These are phyloP conservation scores for Suillus decipiens DNA, from an alignment of 768 basidiomycete genomes.

Conservation along the genomic window DNA sequence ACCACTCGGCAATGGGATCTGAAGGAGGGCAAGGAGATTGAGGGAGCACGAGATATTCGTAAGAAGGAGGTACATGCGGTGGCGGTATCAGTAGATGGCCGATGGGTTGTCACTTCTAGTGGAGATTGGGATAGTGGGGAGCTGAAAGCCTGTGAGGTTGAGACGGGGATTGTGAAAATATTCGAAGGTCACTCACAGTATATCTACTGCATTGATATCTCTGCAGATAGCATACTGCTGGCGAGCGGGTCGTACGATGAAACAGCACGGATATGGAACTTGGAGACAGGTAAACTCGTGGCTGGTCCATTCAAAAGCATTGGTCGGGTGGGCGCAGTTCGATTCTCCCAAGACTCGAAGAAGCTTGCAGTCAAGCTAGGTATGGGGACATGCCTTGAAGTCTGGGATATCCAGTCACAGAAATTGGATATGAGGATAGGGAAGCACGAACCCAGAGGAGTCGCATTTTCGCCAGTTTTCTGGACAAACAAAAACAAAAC, in stretches of 20 bases:
- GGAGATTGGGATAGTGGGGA: neutral
- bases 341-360: neutral
- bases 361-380: neutral
- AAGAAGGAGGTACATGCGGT: rapidly evolving
- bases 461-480: no score
- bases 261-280: neutral
- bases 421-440: neutral
- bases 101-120: neutral
- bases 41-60: neutral
- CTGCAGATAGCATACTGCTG: neutral
- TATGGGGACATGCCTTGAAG: neutral
- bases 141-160: neutral
- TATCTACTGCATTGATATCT: neutral
- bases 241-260: neutral
- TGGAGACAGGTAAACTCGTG: neutral
- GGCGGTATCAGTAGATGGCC: neutral
- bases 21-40: neutral
- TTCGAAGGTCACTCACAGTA: neutral
- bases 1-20: neutral
- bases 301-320: neutral
- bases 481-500: no score
- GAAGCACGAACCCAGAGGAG: neutral
- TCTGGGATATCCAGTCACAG: neutral
- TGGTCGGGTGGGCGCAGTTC: neutral
- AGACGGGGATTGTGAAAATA: no score